Base-by-base conservation (phyloP, 176 grass and related monocot genomes). In the Pontederia paniculata region DNA sequence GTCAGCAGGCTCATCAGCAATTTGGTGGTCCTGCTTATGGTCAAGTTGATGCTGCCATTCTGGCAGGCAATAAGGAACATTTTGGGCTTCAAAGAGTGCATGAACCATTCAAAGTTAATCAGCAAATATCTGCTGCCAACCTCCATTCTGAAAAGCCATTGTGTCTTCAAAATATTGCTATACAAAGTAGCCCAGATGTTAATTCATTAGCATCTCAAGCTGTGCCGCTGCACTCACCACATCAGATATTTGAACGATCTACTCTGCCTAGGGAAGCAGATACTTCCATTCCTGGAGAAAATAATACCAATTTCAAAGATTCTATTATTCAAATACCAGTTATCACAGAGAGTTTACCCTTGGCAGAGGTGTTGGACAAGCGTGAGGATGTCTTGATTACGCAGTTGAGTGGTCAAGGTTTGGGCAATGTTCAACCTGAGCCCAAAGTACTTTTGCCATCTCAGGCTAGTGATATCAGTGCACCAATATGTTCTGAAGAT, bases 21-120 rank as follows among this genome's bases (percentile, higher is more conserved):
- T 54, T 64, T 81, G 71, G 62, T 69, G 81, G 68, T 49, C 50
- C 61, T 72, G 76, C 73, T 76, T 77, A 76, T 81, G 74, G 52
- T 21, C 70, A 57, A 19, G 70, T 65, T 19, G 65, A 66, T 74
- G 55, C 61, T 68, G 60, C 61, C 64, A 31, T 80, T 60, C 50
- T 55, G 41, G 54, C 76, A 70, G 78, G 63, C 51, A 69, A 81
- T 84, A 23, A 56, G 45, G 77, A 78, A 68, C 22, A 52, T 62
- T 58, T 75, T 54, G 62, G 58, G 45, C 68, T 76, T 85, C 63
- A 54, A 57, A 81, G 71, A 78, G 54, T 74, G 65, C 75, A 81
- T 66, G 86, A 89, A 46, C 53, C 51, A 69, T 66, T 67, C 62
- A 70, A 89, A 44, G 53, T 62, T 11, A 70, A 78, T 70, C 70